These are phyloP conservation scores for Salvia miltiorrhiza DNA, from an alignment of 257 asterid species.

Conservation along the genomic window DNA sequence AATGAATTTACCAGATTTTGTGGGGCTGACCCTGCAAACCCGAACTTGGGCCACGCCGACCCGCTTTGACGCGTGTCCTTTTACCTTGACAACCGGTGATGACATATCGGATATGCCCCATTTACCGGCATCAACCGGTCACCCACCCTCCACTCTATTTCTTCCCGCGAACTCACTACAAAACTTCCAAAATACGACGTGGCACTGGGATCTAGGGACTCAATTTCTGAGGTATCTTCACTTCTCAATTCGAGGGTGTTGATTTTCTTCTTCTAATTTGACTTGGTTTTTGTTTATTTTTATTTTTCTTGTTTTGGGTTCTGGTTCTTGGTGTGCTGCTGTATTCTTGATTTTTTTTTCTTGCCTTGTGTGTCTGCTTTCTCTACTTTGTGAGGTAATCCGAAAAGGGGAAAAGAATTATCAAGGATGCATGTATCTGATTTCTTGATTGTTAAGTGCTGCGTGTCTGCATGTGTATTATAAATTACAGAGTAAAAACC, in stretches of 20 bases:
- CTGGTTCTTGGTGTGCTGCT: background rate
- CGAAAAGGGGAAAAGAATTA: background rate
- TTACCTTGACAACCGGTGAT: background rate
- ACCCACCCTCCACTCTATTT: no score
- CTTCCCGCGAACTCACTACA: background rate
- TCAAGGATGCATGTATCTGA: background rate
- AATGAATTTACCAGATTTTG: no score
- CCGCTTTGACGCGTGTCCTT: background rate
- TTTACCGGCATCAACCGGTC: background rate
- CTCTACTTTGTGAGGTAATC: background rate
- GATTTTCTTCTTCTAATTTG: background rate
- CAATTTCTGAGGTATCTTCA: background rate
- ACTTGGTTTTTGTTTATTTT: background rate
- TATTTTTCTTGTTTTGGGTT: background rate
- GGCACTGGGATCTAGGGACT: background rate
- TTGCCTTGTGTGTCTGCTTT: background rate
- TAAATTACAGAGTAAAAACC: background rate
- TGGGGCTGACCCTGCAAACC: no score
- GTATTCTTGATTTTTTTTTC: background rate
- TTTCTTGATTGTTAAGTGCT: background rate
- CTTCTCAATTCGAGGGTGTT: background rate
- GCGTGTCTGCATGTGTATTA: conserved; percentile 26
- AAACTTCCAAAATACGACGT: no score
- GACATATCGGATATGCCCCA: no score
- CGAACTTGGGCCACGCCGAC: no score